These are phyloP conservation scores for Tolypocladium amazonense DNA, from an alignment of 2,329 filamentous ascomycete species.

Conservation along the genomic window DNA sequence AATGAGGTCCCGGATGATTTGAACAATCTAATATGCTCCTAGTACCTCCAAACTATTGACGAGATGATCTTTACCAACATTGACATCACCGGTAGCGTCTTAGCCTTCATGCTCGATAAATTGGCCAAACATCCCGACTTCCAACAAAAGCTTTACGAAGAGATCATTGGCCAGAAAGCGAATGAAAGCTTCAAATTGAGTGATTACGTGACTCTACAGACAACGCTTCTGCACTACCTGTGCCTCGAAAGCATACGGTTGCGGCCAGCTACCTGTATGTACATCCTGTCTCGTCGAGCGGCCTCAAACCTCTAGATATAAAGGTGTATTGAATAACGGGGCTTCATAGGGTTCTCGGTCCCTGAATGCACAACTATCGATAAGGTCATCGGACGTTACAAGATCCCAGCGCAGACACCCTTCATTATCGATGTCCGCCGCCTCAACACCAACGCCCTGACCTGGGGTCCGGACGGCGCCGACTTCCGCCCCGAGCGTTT, in stretches of 20 bases:
- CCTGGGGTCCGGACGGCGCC: neutral
- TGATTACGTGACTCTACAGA: neutral
- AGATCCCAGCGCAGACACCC: neutral
- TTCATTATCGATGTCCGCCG: neutral
- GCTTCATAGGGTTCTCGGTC: neutral
- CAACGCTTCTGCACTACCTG: neutral
- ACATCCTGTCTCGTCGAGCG: neutral
- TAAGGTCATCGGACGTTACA: neutral
- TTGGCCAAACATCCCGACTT: neutral
- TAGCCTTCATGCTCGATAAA: neutral
- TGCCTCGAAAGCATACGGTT: neutral
- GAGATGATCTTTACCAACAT: neutral
- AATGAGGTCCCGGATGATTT: fast-evolving
- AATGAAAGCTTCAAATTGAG: neutral
- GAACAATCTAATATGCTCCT: neutral
- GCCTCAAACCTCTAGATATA: fast-evolving
- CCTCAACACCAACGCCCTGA: neutral
- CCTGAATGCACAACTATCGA: neutral
- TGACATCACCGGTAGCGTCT: neutral
- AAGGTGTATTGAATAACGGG: neutral
- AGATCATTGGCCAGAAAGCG: neutral
- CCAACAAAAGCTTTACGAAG: neutral
- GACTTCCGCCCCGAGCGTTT: neutral
- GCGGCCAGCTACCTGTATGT: neutral
- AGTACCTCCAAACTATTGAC: neutral